Percentiles rank a stretch among this genome's conserved stretches.
Evolutionary conservation across 2,329 filamentous ascomycete species (phyloP).

Genomic region (Phaeoacremonium minimum): DNA sequence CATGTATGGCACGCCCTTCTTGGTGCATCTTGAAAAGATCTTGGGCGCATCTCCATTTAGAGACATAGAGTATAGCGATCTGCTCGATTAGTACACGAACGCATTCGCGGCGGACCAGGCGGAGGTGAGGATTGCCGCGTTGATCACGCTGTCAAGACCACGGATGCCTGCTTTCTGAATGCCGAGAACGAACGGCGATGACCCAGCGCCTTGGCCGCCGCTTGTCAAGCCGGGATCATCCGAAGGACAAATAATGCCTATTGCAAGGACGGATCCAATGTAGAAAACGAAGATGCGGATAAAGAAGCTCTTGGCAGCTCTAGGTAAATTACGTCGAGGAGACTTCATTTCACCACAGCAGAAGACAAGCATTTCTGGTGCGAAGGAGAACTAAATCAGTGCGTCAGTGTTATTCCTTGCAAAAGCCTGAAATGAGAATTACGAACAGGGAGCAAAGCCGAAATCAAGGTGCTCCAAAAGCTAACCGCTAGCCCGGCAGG

Average conservation of each 20-base stretch:
- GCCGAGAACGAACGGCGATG: constrained; percentile 46
- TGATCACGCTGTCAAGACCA: constrained; percentile 61
- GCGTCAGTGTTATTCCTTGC: no score
- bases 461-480: no score
- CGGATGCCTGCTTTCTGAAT: constrained; percentile 56
- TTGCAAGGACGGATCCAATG: constrained; percentile 18
- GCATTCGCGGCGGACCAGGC: constrained; percentile 27
- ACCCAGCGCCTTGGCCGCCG: constrained; percentile 22
- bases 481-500: no score
- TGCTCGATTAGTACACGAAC: constrained; percentile 25
- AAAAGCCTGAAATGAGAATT: no score
- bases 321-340: constrained; percentile 12
- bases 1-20: constrained; percentile 34
- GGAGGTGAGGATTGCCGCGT: constrained; percentile 54
- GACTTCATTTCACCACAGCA: constrained; percentile 11
- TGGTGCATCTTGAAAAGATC: constrained; percentile 39
- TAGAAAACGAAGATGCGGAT: constrained; percentile 24
- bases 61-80: constrained; percentile 39
- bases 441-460: no score
- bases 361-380: constrained; percentile 11
- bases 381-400: no score
- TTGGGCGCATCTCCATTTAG: constrained; percentile 41
- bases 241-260: constrained; percentile 25
- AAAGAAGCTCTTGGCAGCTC: constrained; percentile 17
- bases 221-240: constrained; percentile 22